Evolutionary conservation across 2,329 filamentous ascomycete genomes (phyloP).

Genomic region (Cladophialophora bantiana): DNA sequence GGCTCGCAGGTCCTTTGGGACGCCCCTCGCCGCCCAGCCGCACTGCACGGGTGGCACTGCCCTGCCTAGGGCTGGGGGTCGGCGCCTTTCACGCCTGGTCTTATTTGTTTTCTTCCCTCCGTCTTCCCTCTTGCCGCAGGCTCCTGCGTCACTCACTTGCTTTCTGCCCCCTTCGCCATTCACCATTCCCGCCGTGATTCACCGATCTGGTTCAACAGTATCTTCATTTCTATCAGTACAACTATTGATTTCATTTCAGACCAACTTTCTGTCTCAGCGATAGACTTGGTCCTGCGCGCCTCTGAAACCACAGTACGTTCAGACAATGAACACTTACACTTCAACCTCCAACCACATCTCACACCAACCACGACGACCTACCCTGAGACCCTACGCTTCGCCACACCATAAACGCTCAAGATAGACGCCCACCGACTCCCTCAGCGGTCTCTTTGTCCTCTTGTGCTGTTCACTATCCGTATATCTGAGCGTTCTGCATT

Average conservation of each 20-base stretch:
- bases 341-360: conserved; percentile 28
- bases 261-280: conserved; percentile 20
- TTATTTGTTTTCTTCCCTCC: background rate
- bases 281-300: conserved; percentile 24
- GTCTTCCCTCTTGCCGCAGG: background rate
- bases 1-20: background rate
- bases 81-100: background rate
- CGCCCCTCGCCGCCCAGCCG: conserved; percentile 2
- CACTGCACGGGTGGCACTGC: background rate
- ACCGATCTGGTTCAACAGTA: conserved; percentile 7
- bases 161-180: conserved; percentile 1
- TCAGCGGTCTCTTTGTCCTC: conserved; percentile 21
- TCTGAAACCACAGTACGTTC: conserved; percentile 14
- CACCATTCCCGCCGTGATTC: background rate
- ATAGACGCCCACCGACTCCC: conserved; percentile 33
- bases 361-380: conserved; percentile 34
- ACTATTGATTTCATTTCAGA: conserved; percentile 10
- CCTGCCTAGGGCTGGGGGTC: background rate
- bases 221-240: conserved; percentile 18
- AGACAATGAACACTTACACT: conserved; percentile 39
- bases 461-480: conserved; percentile 15
- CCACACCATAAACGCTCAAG: conserved; percentile 39
- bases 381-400: conserved; percentile 32
- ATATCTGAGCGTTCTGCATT: conserved; percentile 42
- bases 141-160: conserved; percentile 26